phyloP scores from a whole-genome alignment of 176 grass and related monocot species.

The Echinochloa phyllopogon region DNA sequence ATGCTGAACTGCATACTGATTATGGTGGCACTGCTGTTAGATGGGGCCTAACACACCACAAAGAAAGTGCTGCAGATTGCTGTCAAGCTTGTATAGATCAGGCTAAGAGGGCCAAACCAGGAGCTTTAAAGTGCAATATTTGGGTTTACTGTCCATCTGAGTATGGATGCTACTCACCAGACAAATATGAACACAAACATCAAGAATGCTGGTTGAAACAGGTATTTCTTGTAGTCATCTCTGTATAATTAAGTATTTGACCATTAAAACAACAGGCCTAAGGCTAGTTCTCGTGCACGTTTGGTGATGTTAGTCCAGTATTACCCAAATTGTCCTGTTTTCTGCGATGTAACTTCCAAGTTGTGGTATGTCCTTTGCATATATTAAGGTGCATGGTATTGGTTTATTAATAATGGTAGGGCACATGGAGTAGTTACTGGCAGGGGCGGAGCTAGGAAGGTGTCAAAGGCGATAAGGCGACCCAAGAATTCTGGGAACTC shows the following conservation, averaged over 20 bases:
- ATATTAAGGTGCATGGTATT: not conserved
- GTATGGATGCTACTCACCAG: slow-evolving; percentile 89
- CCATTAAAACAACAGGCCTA: not conserved
- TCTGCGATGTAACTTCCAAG: not conserved
- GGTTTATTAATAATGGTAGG: not conserved
- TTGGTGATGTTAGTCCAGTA: not conserved
- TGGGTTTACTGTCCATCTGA: slow-evolving; percentile 99
- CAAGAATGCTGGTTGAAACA: slow-evolving; percentile 99
- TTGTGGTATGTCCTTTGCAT: not conserved
- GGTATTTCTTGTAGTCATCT: slow-evolving; percentile 46
- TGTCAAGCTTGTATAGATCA: slow-evolving; percentile 96
- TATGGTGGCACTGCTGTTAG: slow-evolving; percentile 85
- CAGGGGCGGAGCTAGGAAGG: too few species aligned
- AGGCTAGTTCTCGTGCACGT: not conserved
- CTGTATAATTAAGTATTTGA: slow-evolving; percentile 16
- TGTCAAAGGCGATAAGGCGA: too few species aligned
- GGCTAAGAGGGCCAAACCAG: slow-evolving; percentile 77
- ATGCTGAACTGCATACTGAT: slow-evolving; percentile 81
- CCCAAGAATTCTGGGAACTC: too few species aligned
- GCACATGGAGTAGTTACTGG: not conserved
- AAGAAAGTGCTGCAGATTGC: slow-evolving; percentile 90
- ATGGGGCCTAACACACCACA: slow-evolving; percentile 98
- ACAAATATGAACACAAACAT: slow-evolving; percentile 98
- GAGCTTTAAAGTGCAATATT: slow-evolving; percentile 91
- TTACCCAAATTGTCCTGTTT: not conserved